phyloP scores from a whole-genome alignment of 2,329 filamentous ascomycete species.

The Verticillium zaregamsianum region DNA sequence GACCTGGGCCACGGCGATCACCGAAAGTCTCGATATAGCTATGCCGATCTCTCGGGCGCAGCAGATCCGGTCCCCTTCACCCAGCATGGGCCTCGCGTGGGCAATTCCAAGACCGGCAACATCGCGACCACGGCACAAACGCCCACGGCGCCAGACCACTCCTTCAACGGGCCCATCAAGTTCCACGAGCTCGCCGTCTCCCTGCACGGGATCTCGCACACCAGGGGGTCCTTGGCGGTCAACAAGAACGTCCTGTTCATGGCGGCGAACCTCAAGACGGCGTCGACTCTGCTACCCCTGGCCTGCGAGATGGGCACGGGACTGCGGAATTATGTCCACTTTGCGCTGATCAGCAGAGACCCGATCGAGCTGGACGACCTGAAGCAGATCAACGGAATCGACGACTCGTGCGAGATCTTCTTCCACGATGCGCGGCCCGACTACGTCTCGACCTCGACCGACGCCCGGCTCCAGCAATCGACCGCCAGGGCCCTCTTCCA shows the following conservation, averaged over 20 bases:
- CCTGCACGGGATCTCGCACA: conserved; percentile 54
- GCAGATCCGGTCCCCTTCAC: background rate
- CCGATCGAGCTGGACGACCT: conserved; percentile 66
- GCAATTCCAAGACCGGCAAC: conserved; percentile 11
- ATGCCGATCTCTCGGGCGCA: conserved; percentile 15
- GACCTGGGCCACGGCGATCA: conserved; percentile 31
- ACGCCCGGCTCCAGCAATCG: conserved; percentile 62
- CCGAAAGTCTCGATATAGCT: conserved; percentile 24
- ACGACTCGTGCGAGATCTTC: conserved; percentile 61
- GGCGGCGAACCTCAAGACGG: conserved; percentile 69
- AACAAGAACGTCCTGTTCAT: conserved; percentile 78
- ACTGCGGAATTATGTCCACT: conserved; percentile 72
- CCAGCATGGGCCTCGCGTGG: background rate
- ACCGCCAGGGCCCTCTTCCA: conserved; percentile 65
- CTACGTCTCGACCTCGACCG: conserved; percentile 63
- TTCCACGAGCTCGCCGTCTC: conserved; percentile 62
- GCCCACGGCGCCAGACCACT: conserved; percentile 16
- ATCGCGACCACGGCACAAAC: background rate
- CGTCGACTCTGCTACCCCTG: conserved; percentile 69
- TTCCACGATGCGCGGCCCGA: conserved; percentile 74
- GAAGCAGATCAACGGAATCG: conserved; percentile 74
- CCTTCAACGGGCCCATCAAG: conserved; percentile 66
- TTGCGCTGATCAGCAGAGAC: conserved; percentile 72
- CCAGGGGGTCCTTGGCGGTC: conserved; percentile 41
- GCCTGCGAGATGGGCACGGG: conserved; percentile 80